Conservation (phyloP, 768 basidiomycete genomes). For the Tylopilus felleus region DNA sequence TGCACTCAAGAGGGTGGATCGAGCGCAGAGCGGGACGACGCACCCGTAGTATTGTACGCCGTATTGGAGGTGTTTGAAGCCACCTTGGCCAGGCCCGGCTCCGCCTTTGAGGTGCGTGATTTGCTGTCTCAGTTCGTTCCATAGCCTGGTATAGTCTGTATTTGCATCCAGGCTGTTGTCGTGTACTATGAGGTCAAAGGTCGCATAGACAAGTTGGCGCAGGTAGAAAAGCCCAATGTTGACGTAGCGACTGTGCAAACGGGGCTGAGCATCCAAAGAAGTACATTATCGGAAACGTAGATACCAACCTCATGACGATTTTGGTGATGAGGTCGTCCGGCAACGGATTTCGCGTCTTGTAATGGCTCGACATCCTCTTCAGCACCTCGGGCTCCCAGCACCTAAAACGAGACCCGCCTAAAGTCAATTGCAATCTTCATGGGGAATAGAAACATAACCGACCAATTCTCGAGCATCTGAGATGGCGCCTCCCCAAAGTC, state of each 20-base stretch:
- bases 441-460: slow-evolving; percentile 1
- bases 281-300: neutral
- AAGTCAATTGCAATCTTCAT: neutral
- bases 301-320: slow-evolving; percentile 62
- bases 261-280: neutral
- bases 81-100: neutral
- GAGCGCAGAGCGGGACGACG: slow-evolving; percentile 7
- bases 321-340: slow-evolving; percentile 66
- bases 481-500: slow-evolving; percentile 87
- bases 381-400: slow-evolving; percentile 81
- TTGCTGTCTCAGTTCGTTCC: slow-evolving; percentile 66
- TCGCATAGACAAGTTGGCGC: slow-evolving; percentile 67
- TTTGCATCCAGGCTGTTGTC: slow-evolving; percentile 38
- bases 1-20: neutral
- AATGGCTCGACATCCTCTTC: slow-evolving; percentile 72
- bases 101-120: slow-evolving; percentile 53
- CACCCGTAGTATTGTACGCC: slow-evolving; percentile 62
- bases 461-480: slow-evolving; percentile 94
- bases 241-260: slow-evolving; percentile 56
- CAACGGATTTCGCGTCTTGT: slow-evolving; percentile 66
- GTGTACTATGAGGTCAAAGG: slow-evolving; percentile 15
- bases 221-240: slow-evolving; percentile 73
- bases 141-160: slow-evolving; percentile 71
- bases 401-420: slow-evolving; percentile 30
- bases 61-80: slow-evolving; percentile 74